Evolutionary conservation across 176 grass and related monocot species (phyloP).

Genomic region (Musa itinerans): DNA sequence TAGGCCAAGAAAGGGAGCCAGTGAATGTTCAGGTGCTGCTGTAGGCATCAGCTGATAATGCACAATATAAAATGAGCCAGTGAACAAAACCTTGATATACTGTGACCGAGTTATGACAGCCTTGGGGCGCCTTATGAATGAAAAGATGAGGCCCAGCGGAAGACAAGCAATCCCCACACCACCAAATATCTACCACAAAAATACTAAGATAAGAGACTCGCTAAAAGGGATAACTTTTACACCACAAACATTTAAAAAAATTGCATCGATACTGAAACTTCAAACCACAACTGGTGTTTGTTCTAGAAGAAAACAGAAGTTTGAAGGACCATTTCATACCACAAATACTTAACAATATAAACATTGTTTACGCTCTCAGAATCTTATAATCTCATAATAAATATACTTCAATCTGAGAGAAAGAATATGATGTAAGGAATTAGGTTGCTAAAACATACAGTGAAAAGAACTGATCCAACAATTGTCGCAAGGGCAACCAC

Average conservation of each 20-base stretch:
- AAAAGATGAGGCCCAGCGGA: constrained; percentile 74
- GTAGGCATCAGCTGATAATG: too few relatives aligned
- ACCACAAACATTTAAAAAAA: background rate
- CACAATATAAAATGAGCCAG: too few relatives aligned
- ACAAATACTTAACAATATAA: too few relatives aligned
- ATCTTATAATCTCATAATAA: too few relatives aligned
- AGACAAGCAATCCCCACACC: constrained; percentile 92
- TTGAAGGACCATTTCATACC: too few relatives aligned
- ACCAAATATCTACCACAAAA: constrained; percentile 81
- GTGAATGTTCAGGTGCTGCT: too few relatives aligned
- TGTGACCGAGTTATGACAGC: constrained; percentile 97
- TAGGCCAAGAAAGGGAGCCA: too few relatives aligned
- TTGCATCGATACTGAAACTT: too few relatives aligned
- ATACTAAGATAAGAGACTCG: background rate
- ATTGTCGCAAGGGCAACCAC: constrained; percentile 86
- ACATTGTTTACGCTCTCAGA: too few relatives aligned
- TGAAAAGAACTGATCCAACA: constrained; percentile 84
- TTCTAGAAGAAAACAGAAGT: too few relatives aligned
- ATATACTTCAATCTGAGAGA: too few relatives aligned
- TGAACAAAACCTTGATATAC: constrained; percentile 70
- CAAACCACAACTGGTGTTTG: too few relatives aligned
- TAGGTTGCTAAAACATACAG: constrained; percentile 30
- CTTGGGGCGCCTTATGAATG: constrained; percentile 83
- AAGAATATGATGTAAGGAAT: background rate
- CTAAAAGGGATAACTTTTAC: background rate